Conservation (phyloP, 768 basidiomycete genomes). For the Tylopilus sp. region DNA sequence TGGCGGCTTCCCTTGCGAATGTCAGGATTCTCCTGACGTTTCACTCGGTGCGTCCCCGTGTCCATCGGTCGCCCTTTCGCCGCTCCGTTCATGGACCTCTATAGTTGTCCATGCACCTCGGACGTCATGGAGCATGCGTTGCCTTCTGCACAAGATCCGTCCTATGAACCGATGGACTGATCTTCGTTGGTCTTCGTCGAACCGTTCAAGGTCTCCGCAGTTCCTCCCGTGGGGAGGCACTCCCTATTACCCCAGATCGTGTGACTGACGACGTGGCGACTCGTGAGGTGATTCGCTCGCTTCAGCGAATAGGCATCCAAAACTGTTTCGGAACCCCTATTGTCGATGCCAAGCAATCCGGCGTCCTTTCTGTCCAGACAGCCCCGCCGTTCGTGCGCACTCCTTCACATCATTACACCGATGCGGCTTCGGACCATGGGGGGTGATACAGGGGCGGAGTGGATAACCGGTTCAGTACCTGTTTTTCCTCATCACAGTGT, state of each 20-base stretch:
- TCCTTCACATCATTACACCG: conserved; percentile 11
- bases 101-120: neutral
- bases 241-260: conserved; percentile 31
- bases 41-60: conserved; percentile 9
- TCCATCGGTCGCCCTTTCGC: conserved; percentile 11
- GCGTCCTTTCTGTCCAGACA: conserved; percentile 8
- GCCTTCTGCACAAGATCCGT: conserved; percentile 28
- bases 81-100: conserved; percentile 13
- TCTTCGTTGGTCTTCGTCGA: conserved; percentile 12
- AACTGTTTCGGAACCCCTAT: conserved; percentile 8
- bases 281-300: conserved; percentile 8
- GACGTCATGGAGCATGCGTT: conserved; percentile 19
- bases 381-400: neutral
- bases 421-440: neutral
- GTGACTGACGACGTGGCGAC: conserved; percentile 15
- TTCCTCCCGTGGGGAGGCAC: conserved; percentile 20
- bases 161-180: conserved; percentile 8
- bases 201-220: conserved; percentile 18
- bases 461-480: neutral
- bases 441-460: conserved; percentile 1
- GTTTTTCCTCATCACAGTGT: conserved; percentile 4
- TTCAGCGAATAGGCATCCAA: conserved; percentile 1
- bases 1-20: conserved; percentile 5
- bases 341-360: neutral
- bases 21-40: conserved; percentile 14